These are phyloP conservation scores for Suhomyces choctaworum DNA, from an alignment of 1,139 yeast genomes.

Conservation along the genomic window DNA sequence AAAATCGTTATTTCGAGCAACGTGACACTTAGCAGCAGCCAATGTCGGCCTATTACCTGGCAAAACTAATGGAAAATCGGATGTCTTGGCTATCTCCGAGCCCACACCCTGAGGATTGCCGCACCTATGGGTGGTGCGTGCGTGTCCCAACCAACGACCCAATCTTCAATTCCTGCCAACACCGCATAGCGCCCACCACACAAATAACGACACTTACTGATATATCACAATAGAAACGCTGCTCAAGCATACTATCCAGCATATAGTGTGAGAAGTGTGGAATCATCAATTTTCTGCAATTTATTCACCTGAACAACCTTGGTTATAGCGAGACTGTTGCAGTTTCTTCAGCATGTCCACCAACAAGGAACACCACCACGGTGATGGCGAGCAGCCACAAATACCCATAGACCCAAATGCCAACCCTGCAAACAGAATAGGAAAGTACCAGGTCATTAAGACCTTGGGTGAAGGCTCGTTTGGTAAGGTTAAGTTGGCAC, in stretches of 20 bases:
- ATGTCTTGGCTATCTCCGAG: too few species aligned
- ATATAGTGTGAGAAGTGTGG: not conserved
- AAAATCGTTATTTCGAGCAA: too few species aligned
- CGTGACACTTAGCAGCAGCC: too few species aligned
- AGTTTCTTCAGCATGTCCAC: constrained; percentile 11
- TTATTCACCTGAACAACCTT: too few species aligned
- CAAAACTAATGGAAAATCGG: too few species aligned
- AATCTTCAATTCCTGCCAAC: not conserved
- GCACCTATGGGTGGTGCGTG: too few species aligned
- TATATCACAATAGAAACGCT: too few species aligned
- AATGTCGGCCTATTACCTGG: too few species aligned
- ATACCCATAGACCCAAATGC: constrained; percentile 30
- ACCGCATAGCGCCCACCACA: not conserved
- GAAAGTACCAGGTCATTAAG: constrained; percentile 91
- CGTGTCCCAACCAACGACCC: constrained; percentile 1
- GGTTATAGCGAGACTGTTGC: too few species aligned
- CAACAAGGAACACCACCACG: constrained; percentile 14
- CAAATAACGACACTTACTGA: too few species aligned
- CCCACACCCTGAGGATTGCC: too few species aligned
- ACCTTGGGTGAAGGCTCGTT: constrained; percentile 97
- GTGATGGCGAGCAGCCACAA: constrained; percentile 7
- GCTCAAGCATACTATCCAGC: too few species aligned
- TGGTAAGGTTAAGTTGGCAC: constrained; percentile 95
- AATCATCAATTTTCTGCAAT: not conserved
- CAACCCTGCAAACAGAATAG: constrained; percentile 59